Percentiles rank a stretch among this genome's conserved stretches.
Evolutionary conservation across 176 grass and related monocot species (phyloP).

Genomic region (Bonia amplexicaulis): DNA sequence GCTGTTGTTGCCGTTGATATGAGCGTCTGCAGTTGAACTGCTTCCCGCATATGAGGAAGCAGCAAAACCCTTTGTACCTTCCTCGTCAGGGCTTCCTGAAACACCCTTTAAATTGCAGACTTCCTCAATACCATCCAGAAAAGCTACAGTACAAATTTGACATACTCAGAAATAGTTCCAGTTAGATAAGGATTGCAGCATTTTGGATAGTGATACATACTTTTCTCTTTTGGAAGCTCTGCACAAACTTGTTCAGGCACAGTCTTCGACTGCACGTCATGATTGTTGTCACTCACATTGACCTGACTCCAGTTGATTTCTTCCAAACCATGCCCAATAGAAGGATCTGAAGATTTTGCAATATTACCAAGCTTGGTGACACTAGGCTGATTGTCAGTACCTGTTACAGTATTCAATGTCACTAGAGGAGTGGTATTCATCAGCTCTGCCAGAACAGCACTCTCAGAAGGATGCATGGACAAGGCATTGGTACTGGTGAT

Average conservation of each 20-base stretch:
- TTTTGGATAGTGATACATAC: slow-evolving; percentile 46
- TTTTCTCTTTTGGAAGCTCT: slow-evolving; percentile 48
- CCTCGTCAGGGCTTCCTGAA: slow-evolving; percentile 21
- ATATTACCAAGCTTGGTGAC: not conserved
- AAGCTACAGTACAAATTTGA: slow-evolving; percentile 33
- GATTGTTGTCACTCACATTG: slow-evolving; percentile 5
- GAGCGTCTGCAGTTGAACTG: not conserved
- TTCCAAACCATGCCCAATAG: slow-evolving; percentile 35
- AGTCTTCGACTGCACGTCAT: not conserved
- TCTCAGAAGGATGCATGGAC: slow-evolving; percentile 1
- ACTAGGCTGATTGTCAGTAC: not conserved
- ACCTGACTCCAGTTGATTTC: slow-evolving; percentile 39
- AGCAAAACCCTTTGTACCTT: slow-evolving; percentile 16
- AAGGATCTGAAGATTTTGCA: slow-evolving; percentile 25
- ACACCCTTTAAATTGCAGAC: slow-evolving; percentile 4
- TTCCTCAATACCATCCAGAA: slow-evolving; percentile 41
- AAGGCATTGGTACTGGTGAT: not conserved
- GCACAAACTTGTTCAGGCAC: slow-evolving; percentile 22
- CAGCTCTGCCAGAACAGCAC: not conserved
- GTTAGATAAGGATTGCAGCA: slow-evolving; percentile 27
- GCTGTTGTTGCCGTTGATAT: slow-evolving; percentile 30
- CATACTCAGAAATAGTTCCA: slow-evolving; percentile 34
- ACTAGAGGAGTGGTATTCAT: slow-evolving; percentile 14
- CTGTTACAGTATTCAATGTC: slow-evolving; percentile 11
- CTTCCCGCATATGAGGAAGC: slow-evolving; percentile 18